Percentiles rank a stretch among this genome's conserved stretches.
Evolutionary conservation across 169 alveolate species (phyloP).

Genomic region (Plasmodium berghei): DNA sequence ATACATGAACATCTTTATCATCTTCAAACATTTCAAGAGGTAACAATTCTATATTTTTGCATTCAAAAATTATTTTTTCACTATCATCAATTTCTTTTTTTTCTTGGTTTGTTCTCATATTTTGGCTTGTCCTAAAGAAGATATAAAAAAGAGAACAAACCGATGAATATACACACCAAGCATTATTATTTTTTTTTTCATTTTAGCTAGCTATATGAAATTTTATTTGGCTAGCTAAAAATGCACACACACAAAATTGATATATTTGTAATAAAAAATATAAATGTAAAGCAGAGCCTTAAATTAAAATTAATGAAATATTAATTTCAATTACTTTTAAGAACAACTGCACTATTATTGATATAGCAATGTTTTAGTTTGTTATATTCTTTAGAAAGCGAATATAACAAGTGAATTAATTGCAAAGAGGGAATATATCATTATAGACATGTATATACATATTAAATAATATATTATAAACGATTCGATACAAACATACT

Average conservation of each 20-base stretch:
- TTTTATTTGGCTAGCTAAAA: too few relatives aligned
- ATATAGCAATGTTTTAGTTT: conserved; percentile 57
- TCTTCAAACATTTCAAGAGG: not conserved
- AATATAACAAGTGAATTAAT: conserved; percentile 53
- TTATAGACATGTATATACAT: not conserved
- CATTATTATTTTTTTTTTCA: too few relatives aligned
- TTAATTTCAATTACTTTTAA: not conserved
- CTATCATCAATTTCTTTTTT: not conserved
- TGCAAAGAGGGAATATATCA: not conserved
- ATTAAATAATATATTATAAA: too few relatives aligned
- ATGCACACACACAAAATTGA: not conserved
- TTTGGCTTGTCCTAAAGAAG: not conserved
- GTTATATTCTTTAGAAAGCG: conserved; percentile 17
- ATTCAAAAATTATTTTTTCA: not conserved
- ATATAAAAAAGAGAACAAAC: too few relatives aligned
- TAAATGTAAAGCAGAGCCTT: not conserved
- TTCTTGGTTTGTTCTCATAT: conserved; percentile 10
- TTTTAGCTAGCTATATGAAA: too few relatives aligned
- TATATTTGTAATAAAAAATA: not conserved
- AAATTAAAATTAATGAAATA: conserved; percentile 2
- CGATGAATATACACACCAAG: too few relatives aligned
- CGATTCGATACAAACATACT: too few relatives aligned
- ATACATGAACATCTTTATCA: not conserved
- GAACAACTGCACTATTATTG: conserved; percentile 2
- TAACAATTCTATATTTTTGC: conserved; percentile 17